Percentiles rank a stretch among this genome's conserved stretches.
phyloP scores from a whole-genome alignment of 2,329 filamentous ascomycete species.

The Fusarium sp. region DNA sequence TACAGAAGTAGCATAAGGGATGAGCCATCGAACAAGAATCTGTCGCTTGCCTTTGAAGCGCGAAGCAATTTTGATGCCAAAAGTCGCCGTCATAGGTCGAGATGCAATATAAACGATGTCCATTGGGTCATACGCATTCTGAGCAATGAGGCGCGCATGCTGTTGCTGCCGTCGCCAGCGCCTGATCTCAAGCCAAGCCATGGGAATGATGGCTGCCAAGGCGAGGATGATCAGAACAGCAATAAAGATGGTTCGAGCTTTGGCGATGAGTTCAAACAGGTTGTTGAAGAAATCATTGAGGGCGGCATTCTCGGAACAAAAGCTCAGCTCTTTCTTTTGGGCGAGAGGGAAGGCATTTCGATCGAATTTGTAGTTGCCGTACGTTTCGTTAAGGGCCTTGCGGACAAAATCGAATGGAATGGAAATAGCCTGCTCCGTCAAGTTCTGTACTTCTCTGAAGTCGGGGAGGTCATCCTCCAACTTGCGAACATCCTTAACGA shows the following conservation, averaged over 20 bases:
- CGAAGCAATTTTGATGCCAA: constrained; percentile 78
- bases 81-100: constrained; percentile 78
- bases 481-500: constrained; percentile 76
- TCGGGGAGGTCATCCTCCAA: constrained; percentile 85
- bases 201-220: constrained; percentile 78
- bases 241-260: constrained; percentile 81
- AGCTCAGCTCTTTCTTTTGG: constrained; percentile 82
- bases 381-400: constrained; percentile 75
- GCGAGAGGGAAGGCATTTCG: constrained; percentile 84
- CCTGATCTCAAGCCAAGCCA: constrained; percentile 84
- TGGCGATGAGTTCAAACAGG: constrained; percentile 74
- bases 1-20: constrained; percentile 88
- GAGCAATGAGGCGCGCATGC: constrained; percentile 74
- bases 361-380: constrained; percentile 83
- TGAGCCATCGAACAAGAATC: constrained; percentile 82
- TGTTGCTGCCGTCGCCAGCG: constrained; percentile 80
- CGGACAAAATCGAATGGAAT: constrained; percentile 87
- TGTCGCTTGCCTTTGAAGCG: constrained; percentile 75
- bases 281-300: constrained; percentile 87
- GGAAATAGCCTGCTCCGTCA: constrained; percentile 80
- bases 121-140: constrained; percentile 80
- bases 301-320: constrained; percentile 87
- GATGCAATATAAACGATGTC: constrained; percentile 91
- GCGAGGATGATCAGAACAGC: constrained; percentile 80
- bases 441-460: constrained; percentile 86